phyloP scores from a whole-genome alignment of 495 filamentous ascomycete species.

The Aspergillus funiculosus region DNA sequence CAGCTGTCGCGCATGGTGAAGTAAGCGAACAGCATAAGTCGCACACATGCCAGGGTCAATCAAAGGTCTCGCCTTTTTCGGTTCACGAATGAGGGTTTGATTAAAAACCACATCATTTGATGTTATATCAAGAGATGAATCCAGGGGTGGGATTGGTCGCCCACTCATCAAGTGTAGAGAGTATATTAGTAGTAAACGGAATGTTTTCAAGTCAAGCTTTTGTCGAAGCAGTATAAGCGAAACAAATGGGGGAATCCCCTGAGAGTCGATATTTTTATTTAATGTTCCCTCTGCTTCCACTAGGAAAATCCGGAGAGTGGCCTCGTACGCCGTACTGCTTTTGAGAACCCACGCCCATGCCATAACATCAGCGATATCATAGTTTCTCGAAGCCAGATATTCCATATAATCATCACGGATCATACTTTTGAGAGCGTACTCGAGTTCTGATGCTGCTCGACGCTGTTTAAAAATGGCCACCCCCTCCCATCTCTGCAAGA shows the following conservation, averaged over 20 bases:
- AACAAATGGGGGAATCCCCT: conserved; percentile 43
- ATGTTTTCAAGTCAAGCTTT: conserved; percentile 33
- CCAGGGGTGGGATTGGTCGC: conserved; percentile 18
- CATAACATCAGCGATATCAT: conserved; percentile 45
- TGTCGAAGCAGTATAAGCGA: conserved; percentile 47
- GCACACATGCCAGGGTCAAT: conserved; percentile 28
- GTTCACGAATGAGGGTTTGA: conserved; percentile 9
- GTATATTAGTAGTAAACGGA: conserved; percentile 41
- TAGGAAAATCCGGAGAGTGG: conserved; percentile 38
- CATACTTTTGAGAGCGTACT: conserved; percentile 23
- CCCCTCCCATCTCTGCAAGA: conserved; percentile 14
- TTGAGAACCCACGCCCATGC: conserved; percentile 55
- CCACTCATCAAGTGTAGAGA: conserved; percentile 37
- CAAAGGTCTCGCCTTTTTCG: conserved; percentile 10
- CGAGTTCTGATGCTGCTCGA: conserved; percentile 1
- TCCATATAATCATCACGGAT: conserved; percentile 27
- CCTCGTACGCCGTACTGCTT: conserved; percentile 33
- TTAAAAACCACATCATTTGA: conserved; percentile 13
- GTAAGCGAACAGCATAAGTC: conserved; percentile 45
- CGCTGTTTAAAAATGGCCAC: not conserved
- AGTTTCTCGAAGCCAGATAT: conserved; percentile 38
- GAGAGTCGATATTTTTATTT: conserved; percentile 3
- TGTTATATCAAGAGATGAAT: not conserved
- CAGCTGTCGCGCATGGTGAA: conserved; percentile 51
- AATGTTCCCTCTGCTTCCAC: conserved; percentile 23